Evolutionary conservation across 768 basidiomycete genomes (phyloP).

Genomic region (Lactarius psammicola): DNA sequence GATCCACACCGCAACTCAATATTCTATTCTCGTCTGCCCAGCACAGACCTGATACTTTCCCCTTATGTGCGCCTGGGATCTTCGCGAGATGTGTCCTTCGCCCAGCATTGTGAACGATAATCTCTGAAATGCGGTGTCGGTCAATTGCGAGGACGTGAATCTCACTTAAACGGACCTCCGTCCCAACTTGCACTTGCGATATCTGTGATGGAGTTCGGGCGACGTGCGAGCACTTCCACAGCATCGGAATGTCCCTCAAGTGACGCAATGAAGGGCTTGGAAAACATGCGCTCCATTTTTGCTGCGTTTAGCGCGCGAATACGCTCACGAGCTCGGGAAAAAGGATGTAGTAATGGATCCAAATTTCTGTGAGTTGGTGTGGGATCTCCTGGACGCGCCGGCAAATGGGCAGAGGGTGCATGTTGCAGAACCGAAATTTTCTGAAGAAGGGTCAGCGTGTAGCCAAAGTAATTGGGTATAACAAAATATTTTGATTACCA

Average conservation of each 20-base stretch:
- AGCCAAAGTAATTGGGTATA: not conserved
- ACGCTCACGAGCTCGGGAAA: slow-evolving; percentile 88
- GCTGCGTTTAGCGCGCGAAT: slow-evolving; percentile 91
- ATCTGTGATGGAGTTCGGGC: slow-evolving; percentile 21
- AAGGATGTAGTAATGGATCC: slow-evolving; percentile 94
- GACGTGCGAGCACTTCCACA: slow-evolving; percentile 18
- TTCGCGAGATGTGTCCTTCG: slow-evolving; percentile 52
- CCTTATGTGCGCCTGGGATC: slow-evolving; percentile 73
- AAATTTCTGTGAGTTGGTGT: slow-evolving; percentile 90
- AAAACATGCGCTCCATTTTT: slow-evolving; percentile 96
- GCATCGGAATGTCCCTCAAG: slow-evolving; percentile 78
- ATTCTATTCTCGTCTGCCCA: slow-evolving; percentile 64
- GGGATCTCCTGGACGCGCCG: slow-evolving; percentile 74
- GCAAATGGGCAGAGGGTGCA: slow-evolving; percentile 71
- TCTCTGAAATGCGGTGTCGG: slow-evolving; percentile 45
- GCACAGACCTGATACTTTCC: slow-evolving; percentile 79
- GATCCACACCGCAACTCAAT: slow-evolving; percentile 80
- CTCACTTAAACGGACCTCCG: slow-evolving; percentile 92
- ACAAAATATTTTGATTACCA: slow-evolving; percentile 17
- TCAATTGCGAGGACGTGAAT: slow-evolving; percentile 68
- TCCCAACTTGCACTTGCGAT: slow-evolving; percentile 76
- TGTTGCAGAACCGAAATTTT: slow-evolving; percentile 88
- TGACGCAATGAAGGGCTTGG: slow-evolving; percentile 91
- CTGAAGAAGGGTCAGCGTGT: slow-evolving; percentile 38
- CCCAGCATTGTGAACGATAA: slow-evolving; percentile 82